Conservation (phyloP, 1,139 yeast genomes). For the Protomyces pachydermus region DNA sequence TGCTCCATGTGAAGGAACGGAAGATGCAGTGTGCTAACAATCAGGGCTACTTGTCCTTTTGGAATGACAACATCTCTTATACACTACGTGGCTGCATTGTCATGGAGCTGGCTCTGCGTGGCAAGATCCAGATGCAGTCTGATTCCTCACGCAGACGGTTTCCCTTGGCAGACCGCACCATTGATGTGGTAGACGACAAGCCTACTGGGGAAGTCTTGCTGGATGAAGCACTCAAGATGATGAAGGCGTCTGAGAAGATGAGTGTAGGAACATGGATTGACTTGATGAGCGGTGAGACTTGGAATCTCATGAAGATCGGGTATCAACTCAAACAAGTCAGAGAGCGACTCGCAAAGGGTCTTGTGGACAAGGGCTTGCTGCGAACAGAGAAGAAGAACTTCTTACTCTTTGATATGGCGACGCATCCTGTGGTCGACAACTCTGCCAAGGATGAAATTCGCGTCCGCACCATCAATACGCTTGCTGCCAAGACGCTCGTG, state of each 20-base stretch:
- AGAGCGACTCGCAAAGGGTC: constrained; percentile 91
- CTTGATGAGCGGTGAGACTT: constrained; percentile 87
- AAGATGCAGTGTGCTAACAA: not conserved
- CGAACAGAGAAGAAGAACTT: constrained; percentile 94
- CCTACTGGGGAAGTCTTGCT: constrained; percentile 92
- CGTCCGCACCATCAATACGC: constrained; percentile 62
- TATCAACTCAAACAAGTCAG: constrained; percentile 96
- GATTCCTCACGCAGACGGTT: constrained; percentile 91
- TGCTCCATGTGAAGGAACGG: not conserved
- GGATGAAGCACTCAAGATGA: constrained; percentile 86
- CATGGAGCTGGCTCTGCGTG: constrained; percentile 86
- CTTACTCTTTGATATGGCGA: constrained; percentile 94
- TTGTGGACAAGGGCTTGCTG: constrained; percentile 95
- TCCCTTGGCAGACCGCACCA: constrained; percentile 77
- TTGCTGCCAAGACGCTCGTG: constrained; percentile 63
- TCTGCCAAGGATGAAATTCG: constrained; percentile 74
- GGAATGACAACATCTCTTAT: constrained; percentile 97
- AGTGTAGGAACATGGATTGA: constrained; percentile 93
- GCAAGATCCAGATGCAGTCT: constrained; percentile 78
- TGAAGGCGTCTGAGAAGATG: constrained; percentile 78
- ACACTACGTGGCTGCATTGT: constrained; percentile 92
- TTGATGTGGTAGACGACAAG: constrained; percentile 78
- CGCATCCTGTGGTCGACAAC: constrained; percentile 90
- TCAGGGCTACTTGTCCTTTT: constrained; percentile 84
- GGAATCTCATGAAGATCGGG: constrained; percentile 91